These are phyloP conservation scores for Coemansia sp. DNA, from an alignment of 371 early-diverging fungal genomes.

Conservation along the genomic window DNA sequence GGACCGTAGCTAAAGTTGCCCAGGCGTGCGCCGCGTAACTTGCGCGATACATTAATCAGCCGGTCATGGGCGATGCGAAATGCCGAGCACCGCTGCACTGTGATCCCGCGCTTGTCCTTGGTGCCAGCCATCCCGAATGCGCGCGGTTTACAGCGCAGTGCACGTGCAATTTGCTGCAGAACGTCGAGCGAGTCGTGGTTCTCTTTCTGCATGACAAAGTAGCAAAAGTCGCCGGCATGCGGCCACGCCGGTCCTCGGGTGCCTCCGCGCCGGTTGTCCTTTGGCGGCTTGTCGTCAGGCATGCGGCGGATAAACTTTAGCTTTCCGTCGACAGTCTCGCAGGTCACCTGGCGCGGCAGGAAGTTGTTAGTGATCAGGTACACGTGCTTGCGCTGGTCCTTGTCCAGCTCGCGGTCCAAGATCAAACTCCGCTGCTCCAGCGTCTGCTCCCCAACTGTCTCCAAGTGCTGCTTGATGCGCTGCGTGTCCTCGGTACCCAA, in stretches of 20 bases:
- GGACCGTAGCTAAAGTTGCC: slow-evolving; percentile 72
- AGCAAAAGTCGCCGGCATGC: slow-evolving; percentile 69
- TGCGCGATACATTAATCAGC: slow-evolving; percentile 59
- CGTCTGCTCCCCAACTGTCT: slow-evolving; percentile 5
- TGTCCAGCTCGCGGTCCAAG: slow-evolving; percentile 53
- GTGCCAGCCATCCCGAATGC: slow-evolving; percentile 91
- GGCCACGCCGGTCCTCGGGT: slow-evolving; percentile 34
- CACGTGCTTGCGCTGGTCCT: slow-evolving; percentile 56
- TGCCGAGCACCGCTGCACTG: slow-evolving; percentile 86
- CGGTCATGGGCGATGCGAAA: slow-evolving; percentile 62
- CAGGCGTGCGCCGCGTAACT: slow-evolving; percentile 63
- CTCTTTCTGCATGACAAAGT: slow-evolving; percentile 85
- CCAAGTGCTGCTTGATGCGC: slow-evolving; percentile 24
- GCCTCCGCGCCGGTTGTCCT: slow-evolving; percentile 19
- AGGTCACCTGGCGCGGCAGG: slow-evolving; percentile 52
- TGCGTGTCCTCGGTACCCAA: slow-evolving; percentile 50
- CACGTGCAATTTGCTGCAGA: slow-evolving; percentile 61
- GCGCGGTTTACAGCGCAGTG: slow-evolving; percentile 50
- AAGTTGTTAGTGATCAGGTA: slow-evolving; percentile 59
- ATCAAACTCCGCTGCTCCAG: slow-evolving; percentile 15
- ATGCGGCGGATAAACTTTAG: slow-evolving; percentile 43
- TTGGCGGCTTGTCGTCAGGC: slow-evolving; percentile 32
- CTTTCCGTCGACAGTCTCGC: slow-evolving; percentile 56
- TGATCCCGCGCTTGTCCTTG: slow-evolving; percentile 97
- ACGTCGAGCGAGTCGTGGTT: slow-evolving; percentile 89